A percentile compares a stretch with the other conserved stretches of the same genome.
These are phyloP conservation scores for Teratosphaeria pseudoeucalypti DNA, from an alignment of 2,329 filamentous ascomycete genomes.

Conservation along the genomic window DNA sequence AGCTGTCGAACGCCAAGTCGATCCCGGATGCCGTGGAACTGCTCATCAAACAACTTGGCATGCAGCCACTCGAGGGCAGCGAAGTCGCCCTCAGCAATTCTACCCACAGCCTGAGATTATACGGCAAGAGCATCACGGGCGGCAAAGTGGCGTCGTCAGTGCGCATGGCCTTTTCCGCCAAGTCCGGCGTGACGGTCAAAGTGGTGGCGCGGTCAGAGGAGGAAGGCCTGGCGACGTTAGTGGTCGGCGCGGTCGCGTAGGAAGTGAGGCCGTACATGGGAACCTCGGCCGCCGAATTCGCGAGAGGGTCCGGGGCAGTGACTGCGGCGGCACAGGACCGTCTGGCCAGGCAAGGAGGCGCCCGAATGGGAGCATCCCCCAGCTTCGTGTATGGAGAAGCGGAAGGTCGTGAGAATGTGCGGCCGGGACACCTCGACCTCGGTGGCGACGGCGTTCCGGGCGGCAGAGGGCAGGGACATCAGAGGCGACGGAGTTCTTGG, in stretches of 20 bases:
- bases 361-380: background rate
- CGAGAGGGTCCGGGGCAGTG: background rate
- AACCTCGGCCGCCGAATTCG: background rate
- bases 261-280: background rate
- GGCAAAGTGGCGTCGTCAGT: constrained; percentile 80
- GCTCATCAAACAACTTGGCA: constrained; percentile 71
- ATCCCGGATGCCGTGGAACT: constrained; percentile 95
- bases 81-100: constrained; percentile 80
- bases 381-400: background rate
- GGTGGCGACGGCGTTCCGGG: background rate
- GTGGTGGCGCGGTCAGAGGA: constrained; percentile 88
- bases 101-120: constrained; percentile 88
- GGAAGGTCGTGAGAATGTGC: background rate
- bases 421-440: background rate
- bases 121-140: constrained; percentile 88
- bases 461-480: constrained; percentile 1
- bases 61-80: constrained; percentile 89
- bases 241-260: constrained; percentile 75
- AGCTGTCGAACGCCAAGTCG: constrained; percentile 77
- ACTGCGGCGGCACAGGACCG: background rate
- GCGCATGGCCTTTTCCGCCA: constrained; percentile 87
- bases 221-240: constrained; percentile 73
- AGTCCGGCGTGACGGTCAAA: constrained; percentile 91
- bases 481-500: constrained; percentile 3
- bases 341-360: background rate